Conservation (phyloP, 768 basidiomycete species). For the Tulasnella sp. region DNA sequence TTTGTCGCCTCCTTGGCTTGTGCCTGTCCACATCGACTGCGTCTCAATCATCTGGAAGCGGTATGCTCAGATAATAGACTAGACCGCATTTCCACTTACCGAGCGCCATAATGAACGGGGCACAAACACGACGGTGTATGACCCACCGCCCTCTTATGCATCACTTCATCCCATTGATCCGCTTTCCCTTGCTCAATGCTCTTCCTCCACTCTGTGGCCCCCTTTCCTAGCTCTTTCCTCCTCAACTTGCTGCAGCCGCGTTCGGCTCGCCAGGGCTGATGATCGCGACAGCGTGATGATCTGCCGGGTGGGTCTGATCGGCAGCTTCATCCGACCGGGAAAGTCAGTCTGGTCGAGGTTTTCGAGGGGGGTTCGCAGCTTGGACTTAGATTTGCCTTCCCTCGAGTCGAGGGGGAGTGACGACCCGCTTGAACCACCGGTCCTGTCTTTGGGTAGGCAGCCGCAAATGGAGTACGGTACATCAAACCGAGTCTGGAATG, state of each 20-base stretch:
- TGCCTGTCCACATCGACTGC: too few species aligned
- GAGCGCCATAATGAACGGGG: slow-evolving; percentile 13
- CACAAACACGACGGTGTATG: slow-evolving; percentile 8
- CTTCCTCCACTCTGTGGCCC: too few species aligned
- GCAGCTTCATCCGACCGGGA: slow-evolving; percentile 26
- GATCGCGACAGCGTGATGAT: slow-evolving; percentile 30
- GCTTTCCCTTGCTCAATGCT: too few species aligned
- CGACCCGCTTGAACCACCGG: background rate
- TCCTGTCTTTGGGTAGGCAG: slow-evolving; percentile 44
- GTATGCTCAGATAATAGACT: too few species aligned
- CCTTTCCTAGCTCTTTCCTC: too few species aligned
- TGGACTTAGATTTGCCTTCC: slow-evolving; percentile 13
- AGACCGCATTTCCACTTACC: background rate
- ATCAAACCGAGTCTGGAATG: slow-evolving; percentile 48
- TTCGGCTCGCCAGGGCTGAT: background rate
- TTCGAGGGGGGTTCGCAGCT: background rate
- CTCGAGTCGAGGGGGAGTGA: background rate
- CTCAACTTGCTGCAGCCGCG: background rate
- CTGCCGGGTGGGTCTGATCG: slow-evolving; percentile 32
- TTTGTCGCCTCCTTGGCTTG: too few species aligned
- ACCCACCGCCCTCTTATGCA: slow-evolving; percentile 18
- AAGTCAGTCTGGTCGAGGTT: slow-evolving; percentile 32
- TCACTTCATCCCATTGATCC: slow-evolving; percentile 25
- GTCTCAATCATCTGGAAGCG: too few species aligned
- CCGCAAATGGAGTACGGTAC: slow-evolving; percentile 58